These are phyloP conservation scores for Brasenia schreberi DNA, from an alignment of 164 flowering plant species.

Conservation along the genomic window DNA sequence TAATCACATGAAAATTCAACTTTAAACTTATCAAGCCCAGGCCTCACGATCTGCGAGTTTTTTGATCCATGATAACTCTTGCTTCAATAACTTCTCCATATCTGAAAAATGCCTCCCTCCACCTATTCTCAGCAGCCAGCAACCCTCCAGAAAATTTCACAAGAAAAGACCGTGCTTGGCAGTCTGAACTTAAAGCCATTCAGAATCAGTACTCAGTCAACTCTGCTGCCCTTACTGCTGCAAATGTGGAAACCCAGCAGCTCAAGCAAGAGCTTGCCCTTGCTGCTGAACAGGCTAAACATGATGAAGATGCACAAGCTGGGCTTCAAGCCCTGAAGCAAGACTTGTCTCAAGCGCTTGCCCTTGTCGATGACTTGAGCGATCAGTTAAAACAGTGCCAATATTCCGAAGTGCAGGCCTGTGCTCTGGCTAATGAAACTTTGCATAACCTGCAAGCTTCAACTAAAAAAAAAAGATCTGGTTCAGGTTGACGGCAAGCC, in stretches of 20 bases:
- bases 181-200: slow-evolving; percentile 39
- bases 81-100: no score
- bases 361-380: slow-evolving; percentile 45
- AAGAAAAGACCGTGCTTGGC: slow-evolving; percentile 38
- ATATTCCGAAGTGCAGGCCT: slow-evolving; percentile 61
- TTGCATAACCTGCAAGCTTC: slow-evolving; percentile 51
- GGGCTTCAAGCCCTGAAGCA: slow-evolving; percentile 41
- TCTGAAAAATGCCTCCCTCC: no score
- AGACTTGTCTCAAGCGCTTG: slow-evolving; percentile 35
- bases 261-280: slow-evolving; percentile 49
- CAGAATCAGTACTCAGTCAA: slow-evolving; percentile 33
- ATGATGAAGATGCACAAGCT: slow-evolving; percentile 23
- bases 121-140: no score
- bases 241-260: slow-evolving; percentile 47
- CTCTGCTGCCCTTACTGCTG: slow-evolving; percentile 43
- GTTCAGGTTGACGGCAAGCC: slow-evolving; percentile 1
- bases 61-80: no score
- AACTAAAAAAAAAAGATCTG: slow-evolving; percentile 29
- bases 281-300: slow-evolving; percentile 27
- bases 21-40: no score
- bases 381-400: slow-evolving; percentile 34
- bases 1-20: no score
- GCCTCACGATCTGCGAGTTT: no score
- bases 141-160: slow-evolving; percentile 26
- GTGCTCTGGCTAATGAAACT: slow-evolving; percentile 33